Evolutionary conservation across 1,139 yeast species (phyloP), one percentile per base, ranked within the genome.

Genomic region (Blastobotrys indianensis): DNA sequence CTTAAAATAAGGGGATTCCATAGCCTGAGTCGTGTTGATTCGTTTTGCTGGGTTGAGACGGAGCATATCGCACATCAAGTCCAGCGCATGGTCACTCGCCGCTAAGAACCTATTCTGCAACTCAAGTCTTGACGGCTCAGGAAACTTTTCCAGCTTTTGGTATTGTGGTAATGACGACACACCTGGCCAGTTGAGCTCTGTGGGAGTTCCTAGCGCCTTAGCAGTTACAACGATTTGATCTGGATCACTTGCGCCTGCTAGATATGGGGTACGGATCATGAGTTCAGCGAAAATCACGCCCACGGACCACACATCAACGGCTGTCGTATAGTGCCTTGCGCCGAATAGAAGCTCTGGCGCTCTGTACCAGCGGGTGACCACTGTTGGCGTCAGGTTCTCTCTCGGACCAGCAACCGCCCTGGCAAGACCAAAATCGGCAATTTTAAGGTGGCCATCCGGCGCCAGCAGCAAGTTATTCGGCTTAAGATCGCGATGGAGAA

Each of bases 361-460:
- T 46, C 97, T 70, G 66, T 92, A 92, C 98, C 98, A 92, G 51
- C 97, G 70, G 2, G 99, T 92, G 1, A 92, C 99, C 8, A 92
- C 98, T 54, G 90, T 90, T 0, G 95, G 85, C 0, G 97, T 85
- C 62, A 92, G 70, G 31, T 64, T 63, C 49, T 79, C 84, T 55
- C 85, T 92, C 46, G 84, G 83, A 1, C 88, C 83, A 35, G 80
- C 76, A 51, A 86, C 69, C 1, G 90, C 77, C 49, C 98, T 68
- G 0, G 97, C 97, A 44, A 92, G 73, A 57, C 98, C 98, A 70
- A 92, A 92, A 85, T 92, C 98, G 5, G 97, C 97, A 53, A 92
- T 76, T 64, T 92, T 92, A 54, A 92, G 70, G 54, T 84, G 81
- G 0, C 98, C 97, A 50, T 77, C 77, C 0, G 95, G 94, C 0